phyloP scores from a whole-genome alignment of 106 monocot species.

The Chionographis japonica region DNA sequence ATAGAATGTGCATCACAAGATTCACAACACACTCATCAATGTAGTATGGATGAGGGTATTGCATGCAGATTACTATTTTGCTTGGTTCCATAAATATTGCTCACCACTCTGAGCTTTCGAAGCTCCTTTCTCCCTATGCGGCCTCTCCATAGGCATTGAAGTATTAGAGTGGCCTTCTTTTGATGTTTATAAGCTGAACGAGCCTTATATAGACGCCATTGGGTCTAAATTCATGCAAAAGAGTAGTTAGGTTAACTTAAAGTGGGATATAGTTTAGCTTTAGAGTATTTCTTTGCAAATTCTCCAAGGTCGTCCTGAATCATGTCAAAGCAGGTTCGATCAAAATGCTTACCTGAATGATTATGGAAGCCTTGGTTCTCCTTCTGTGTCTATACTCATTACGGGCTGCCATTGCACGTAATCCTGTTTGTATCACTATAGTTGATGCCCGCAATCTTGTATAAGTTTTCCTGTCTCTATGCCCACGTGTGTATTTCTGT shows the following conservation, averaged over 20 bases:
- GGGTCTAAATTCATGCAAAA: conserved; percentile 50
- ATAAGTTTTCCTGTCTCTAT: conserved; percentile 44
- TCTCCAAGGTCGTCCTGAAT: too few relatives aligned
- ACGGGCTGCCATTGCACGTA: conserved; percentile 86
- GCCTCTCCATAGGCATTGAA: conserved; percentile 96
- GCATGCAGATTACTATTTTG: background rate
- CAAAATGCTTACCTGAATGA: conserved; percentile 56
- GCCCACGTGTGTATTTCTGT: conserved; percentile 73
- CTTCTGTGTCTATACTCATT: conserved; percentile 60
- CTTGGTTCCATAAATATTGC: background rate
- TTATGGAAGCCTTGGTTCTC: conserved; percentile 75
- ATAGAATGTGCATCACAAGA: background rate
- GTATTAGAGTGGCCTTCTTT: conserved; percentile 63
- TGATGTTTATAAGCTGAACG: conserved; percentile 46
- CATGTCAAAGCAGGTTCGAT: too few relatives aligned
- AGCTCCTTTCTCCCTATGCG: conserved; percentile 88
- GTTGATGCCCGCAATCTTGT: conserved; percentile 36
- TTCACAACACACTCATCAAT: background rate
- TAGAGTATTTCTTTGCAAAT: background rate
- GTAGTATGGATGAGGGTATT: background rate
- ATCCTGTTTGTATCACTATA: conserved; percentile 71
- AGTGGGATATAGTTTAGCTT: background rate
- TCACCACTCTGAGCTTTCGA: conserved; percentile 81
- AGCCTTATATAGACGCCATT: conserved; percentile 74
- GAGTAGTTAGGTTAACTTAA: background rate